phyloP scores from a whole-genome alignment of 2,329 filamentous ascomycete species.

The Neopestalotiopsis rosae region DNA sequence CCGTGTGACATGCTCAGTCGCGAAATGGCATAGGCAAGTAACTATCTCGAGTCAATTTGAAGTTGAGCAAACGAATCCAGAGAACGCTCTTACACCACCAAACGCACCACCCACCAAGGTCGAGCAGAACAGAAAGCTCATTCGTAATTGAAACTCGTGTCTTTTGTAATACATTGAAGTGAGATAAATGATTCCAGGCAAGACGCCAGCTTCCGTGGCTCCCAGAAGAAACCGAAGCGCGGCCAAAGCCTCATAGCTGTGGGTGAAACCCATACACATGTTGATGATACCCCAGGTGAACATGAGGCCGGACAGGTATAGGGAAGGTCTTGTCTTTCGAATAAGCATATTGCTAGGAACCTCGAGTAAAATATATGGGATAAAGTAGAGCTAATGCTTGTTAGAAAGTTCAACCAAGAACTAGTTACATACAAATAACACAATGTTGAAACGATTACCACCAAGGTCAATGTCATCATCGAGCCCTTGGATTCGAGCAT shows the following conservation, averaged over 20 bases:
- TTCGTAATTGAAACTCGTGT: slow-evolving; percentile 53
- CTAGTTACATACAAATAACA: slow-evolving; percentile 38
- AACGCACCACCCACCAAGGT: slow-evolving; percentile 48
- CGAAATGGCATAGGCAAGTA: slow-evolving; percentile 54
- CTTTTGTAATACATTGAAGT: slow-evolving; percentile 55
- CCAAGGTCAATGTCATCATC: slow-evolving; percentile 45
- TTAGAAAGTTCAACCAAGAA: not conserved
- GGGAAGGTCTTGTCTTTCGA: slow-evolving; percentile 45
- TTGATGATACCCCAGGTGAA: slow-evolving; percentile 52
- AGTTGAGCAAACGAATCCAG: no score
- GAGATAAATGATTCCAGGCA: slow-evolving; percentile 52
- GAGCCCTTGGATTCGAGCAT: slow-evolving; percentile 51
- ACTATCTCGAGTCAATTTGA: slow-evolving; percentile 22
- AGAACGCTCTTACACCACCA: slow-evolving; percentile 39
- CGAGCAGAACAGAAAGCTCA: slow-evolving; percentile 49
- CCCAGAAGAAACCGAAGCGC: slow-evolving; percentile 51
- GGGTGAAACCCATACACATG: slow-evolving; percentile 52
- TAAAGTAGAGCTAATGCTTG: slow-evolving; percentile 36
- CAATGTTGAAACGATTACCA: slow-evolving; percentile 49
- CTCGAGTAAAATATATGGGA: slow-evolving; percentile 51
- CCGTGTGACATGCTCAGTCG: slow-evolving; percentile 48
- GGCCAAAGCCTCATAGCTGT: slow-evolving; percentile 44
- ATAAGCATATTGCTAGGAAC: slow-evolving; percentile 52
- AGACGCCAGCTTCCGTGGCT: slow-evolving; percentile 50
- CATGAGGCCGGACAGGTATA: slow-evolving; percentile 44